Percentiles rank a stretch among this genome's conserved stretches.
Evolutionary conservation across 2,329 filamentous ascomycete genomes (phyloP).

Genomic region (Fusarium equiseti): DNA sequence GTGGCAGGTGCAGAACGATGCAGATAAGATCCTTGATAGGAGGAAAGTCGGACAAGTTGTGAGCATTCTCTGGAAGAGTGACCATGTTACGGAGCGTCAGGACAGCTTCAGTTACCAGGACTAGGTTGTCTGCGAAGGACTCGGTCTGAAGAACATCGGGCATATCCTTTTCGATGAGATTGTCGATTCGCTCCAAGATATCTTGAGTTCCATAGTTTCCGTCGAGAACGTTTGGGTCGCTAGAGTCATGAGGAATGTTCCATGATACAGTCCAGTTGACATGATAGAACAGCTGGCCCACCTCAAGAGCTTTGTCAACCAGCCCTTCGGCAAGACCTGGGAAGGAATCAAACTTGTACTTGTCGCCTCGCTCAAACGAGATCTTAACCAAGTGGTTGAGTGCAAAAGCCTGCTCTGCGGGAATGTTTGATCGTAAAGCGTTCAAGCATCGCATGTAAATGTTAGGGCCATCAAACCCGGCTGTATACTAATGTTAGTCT

Average conservation of each 20-base stretch:
- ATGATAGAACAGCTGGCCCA: constrained; percentile 83
- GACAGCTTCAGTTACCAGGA: constrained; percentile 85
- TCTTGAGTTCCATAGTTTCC: constrained; percentile 64
- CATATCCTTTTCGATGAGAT: constrained; percentile 69
- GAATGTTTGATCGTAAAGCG: constrained; percentile 82
- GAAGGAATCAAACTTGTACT: constrained; percentile 95
- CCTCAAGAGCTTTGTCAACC: constrained; percentile 83
- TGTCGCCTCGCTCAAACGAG: constrained; percentile 92
- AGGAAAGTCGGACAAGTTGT: constrained; percentile 80
- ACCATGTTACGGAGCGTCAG: constrained; percentile 96
- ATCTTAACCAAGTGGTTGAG: constrained; percentile 95
- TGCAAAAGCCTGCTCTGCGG: constrained; percentile 89
- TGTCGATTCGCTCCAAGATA: constrained; percentile 75
- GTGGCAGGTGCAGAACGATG: constrained; percentile 82
- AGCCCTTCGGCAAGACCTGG: constrained; percentile 88
- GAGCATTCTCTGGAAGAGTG: constrained; percentile 89
- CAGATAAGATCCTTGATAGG: constrained; percentile 85
- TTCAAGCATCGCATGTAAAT: constrained; percentile 92
- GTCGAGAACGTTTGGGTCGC: constrained; percentile 60
- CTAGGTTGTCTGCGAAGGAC: constrained; percentile 76
- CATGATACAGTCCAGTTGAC: constrained; percentile 86
- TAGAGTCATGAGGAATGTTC: constrained; percentile 64
- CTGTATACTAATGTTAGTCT: constrained; percentile 47
- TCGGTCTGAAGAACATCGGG: constrained; percentile 79
- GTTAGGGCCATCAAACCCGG: constrained; percentile 80